Base-by-base conservation (phyloP, 441 rosid genomes). In the Croton laevigatus region DNA sequence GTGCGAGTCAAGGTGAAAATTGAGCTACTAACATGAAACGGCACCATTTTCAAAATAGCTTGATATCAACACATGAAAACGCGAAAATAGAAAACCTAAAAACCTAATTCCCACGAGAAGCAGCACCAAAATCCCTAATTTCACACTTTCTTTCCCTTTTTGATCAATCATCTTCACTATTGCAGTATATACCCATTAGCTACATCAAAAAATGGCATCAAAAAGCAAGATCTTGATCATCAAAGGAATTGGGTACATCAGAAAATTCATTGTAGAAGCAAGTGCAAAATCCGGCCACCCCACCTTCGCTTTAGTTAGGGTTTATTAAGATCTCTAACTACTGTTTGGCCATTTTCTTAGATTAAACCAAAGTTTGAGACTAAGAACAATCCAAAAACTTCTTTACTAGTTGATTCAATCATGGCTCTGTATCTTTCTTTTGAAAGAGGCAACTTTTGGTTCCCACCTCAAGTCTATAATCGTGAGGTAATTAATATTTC, bases 381-480 rank as follows among this genome's bases (percentile, higher is more conserved):
- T 13, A 42, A 42, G 38, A 65, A 11, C 8, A 71, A 78, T 12
- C 71, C 72, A 34, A 69, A 45, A 36, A 68, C 59, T 59, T 69
- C 54, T 8, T 71, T 73, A 48, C 83, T 87, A 17, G 60, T 64
- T 51, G 81, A 84, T 81, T 90, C 98, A 68, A 63, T 84, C 61
- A 86, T 89, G 89, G 77, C 85, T 63, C 73, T 83, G 82, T 90
- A 87, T 77, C 76, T 85, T 10, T 80, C 88, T 66, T 89, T 93
- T 58, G 95, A 93, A 72, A 87, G 71, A 45, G 98, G 98, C 75
- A 76, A 80, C 74, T 83, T 90, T 59, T 82, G 88, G 89, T 89
- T 90, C 70, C 97, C 97, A 13, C 97, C 91, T 72, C 98, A 93
- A 71, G 97, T 92, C 71, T 89, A 83, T 65, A 93, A 93, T 22